Evolutionary conservation across 345 rosid genomes (phyloP), one percentile per base, ranked within the genome.

Genomic region (Clausena lansium): DNA sequence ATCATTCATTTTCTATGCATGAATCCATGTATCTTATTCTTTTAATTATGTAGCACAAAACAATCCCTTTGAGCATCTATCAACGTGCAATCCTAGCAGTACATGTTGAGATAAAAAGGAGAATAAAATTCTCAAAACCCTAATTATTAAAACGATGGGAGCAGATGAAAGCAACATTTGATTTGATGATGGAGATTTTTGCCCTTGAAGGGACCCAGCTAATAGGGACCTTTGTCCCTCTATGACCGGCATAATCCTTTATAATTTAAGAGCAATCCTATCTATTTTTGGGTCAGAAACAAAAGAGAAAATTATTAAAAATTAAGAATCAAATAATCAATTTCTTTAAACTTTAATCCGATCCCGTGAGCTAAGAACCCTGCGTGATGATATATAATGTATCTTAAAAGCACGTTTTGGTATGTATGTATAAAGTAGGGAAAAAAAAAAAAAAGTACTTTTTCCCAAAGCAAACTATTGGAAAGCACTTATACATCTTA

Each of bases 181-280:
- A 30, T 30, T 1, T 30, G 32, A 68, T 71, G 82, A 75, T 71
- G 65, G 22, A 45, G 79, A 81, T 47, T 33, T 33, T 64, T 47
- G 33, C 30, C 33, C 41, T 7, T 1, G 14, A 28, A 52, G 72
- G 78, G 58, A 69, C 75, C 83, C 77, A 65, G 45, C 50, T 38
- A 64, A 65, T 33, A 65, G 70, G 66, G 78, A 71, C 82, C 38
- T 69, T 84, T 78, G 81, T 81, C 82, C 83, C 81, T 71, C 71
- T 28, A 35, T 33, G 76, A 73, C 82, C 81, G 77, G 82, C 84
- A 81, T 30, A 8, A 17, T 19, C 60, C 47, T 2, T 25, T 50
- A 61, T 60, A 58, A 57, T 59, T 28, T 20, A 61, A 17, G 52
- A 59, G 15, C 45, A 54, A 11, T 41, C 71, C 54, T 24, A 62